Conservation (phyloP, 1,284 basidiomycete genomes). For the Xerocomus nothofagi region DNA sequence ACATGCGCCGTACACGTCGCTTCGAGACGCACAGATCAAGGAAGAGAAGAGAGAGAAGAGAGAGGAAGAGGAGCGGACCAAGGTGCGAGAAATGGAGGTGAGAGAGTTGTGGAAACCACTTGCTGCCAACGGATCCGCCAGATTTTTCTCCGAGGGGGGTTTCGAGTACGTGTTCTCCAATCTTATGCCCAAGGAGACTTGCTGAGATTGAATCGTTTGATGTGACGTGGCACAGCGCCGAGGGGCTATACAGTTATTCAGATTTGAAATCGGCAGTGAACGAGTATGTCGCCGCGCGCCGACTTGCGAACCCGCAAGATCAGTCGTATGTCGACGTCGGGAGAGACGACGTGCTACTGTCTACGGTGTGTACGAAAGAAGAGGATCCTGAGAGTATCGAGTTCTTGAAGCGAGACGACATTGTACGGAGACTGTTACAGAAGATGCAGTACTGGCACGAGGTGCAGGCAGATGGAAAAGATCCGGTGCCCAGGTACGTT, state of each 20-base stretch:
- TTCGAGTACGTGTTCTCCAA: slow-evolving; percentile 46
- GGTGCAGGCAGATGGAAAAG: slow-evolving; percentile 50
- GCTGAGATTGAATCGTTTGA: slow-evolving; percentile 2
- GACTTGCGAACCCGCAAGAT: slow-evolving; percentile 66
- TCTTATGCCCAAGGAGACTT: neutral
- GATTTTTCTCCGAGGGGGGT: slow-evolving; percentile 62
- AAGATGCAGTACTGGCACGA: slow-evolving; percentile 78
- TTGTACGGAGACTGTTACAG: slow-evolving; percentile 51
- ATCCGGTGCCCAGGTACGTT: slow-evolving; percentile 55
- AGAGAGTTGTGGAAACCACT: slow-evolving; percentile 78
- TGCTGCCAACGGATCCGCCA: slow-evolving; percentile 42
- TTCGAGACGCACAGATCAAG: slow-evolving; percentile 61
- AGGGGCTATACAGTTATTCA: slow-evolving; percentile 51
- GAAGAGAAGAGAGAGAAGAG: slow-evolving; percentile 52
- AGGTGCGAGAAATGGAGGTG: slow-evolving; percentile 51
- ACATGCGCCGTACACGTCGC: slow-evolving; percentile 56
- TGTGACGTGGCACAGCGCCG: slow-evolving; percentile 40
- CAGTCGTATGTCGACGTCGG: slow-evolving; percentile 73
- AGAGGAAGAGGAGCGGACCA: slow-evolving; percentile 45
- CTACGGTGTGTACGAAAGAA: slow-evolving; percentile 52
- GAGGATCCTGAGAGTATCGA: slow-evolving; percentile 40
- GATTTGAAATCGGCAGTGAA: slow-evolving; percentile 62
- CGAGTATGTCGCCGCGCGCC: slow-evolving; percentile 58
- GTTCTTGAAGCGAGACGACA: slow-evolving; percentile 72
- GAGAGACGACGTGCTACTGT: slow-evolving; percentile 45